Evolutionary conservation across 129 eudicot genomes (phyloP), one percentile per base, ranked within the genome.

Genomic region (Flaveria linearis): DNA sequence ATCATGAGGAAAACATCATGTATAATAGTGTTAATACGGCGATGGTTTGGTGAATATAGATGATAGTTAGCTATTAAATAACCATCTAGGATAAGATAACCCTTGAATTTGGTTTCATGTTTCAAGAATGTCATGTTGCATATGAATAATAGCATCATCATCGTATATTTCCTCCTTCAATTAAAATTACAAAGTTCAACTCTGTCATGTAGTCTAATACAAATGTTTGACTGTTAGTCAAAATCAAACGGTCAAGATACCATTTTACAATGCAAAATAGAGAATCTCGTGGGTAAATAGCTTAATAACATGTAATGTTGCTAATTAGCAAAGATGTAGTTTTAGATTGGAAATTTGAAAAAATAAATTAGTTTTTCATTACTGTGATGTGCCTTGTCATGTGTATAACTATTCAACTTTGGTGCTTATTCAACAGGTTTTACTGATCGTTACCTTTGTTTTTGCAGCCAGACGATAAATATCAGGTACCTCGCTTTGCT

Each of bases 401-500:
- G 9, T 20, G 23, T 45, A 12, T 9, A 47, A 46, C 7, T 73
- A 51, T 50, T 25, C 62, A 61, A n/a, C 13, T 25, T 62, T 62
- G 42, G 22, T 26, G 68, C 42, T 26, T 25, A 28, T 28, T 60
- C 62, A 25, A 16, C 15, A 55, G 7, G 13, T 56, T 63, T 55
- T 43, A 73, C 18, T 8, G 52, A 53, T 75, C 16, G 30, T 78
- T 84, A 90, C 96, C 88, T 88, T 90, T 7, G 96, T 91, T 85
- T 91, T 91, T 77, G 91, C 87, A 60, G 96, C 96, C 61, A 91
- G 85, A 23, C 91, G 93, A 83, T 91, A 91, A 68, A 91, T 91
- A 50, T 91, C 89, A 76, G 96, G 96, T 52, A 91, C 93, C 14
- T 91, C 93, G 15, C 86, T 72, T 76, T 91, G 96, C 86, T 88